Evolutionary conservation across 768 basidiomycete species (phyloP), one percentile per base, ranked within the genome.

Genomic region (Pluteus cervinus): DNA sequence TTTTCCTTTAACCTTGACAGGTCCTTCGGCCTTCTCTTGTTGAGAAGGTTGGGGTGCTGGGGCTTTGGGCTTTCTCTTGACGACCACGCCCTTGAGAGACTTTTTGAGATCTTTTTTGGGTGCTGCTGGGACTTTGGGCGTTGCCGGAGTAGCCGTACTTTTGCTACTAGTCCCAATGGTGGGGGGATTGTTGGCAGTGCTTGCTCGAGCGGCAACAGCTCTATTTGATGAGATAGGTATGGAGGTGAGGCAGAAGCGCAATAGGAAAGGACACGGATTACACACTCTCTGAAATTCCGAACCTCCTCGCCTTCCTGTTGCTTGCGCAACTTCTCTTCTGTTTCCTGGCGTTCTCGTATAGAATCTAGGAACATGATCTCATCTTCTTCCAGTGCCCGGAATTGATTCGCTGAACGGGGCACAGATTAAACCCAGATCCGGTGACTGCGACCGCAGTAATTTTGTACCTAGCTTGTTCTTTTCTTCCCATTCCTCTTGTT

Each of bases 401-500:
- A 91, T 53, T 91, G 88, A 53, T 89, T 90, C 37, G 86, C 86
- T 86, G 55, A 21, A 24, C 24, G 33, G 34, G 28, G 37, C 9
- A 43, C 46, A 30, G 48, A 44, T 18, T 26, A 28, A 24, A 33
- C 33, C 29, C n/a, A 21, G 29, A n/a, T n/a, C 21, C 23, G 26
- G 31, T 25, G 17, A 31, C 16, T 61, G 60, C 24, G 15, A 20
- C 14, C 9, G 9, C 26, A 28, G 9, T 28, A 14, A 32, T 20
- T 24, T 40, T 41, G 37, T 39, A 65, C 70, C 70, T 61, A 91
- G 74, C 56, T 88, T 89, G 43, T 78, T 86, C 55, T 85, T 85
- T 57, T 88, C 85, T 54, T 91, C 88, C 85, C 86, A 91, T 76
- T 91, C 86, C 57, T 91, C 88, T 61, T 91, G 86, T 58, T 90